These are phyloP conservation scores for Coemansia sp. DNA, from an alignment of 371 early-diverging fungal genomes.

Conservation along the genomic window DNA sequence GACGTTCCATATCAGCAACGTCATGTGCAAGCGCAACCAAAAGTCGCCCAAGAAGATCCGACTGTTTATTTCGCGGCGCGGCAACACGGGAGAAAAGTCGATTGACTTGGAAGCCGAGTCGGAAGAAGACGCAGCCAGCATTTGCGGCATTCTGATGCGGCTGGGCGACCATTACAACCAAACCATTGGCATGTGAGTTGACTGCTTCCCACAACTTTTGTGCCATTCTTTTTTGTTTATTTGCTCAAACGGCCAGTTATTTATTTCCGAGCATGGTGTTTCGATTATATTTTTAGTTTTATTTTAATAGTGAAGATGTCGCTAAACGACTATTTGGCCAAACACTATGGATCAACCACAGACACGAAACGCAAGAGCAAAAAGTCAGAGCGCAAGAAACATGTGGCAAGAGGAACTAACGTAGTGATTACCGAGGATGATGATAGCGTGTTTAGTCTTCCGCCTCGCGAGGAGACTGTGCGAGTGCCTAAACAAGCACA, in stretches of 20 bases:
- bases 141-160: conserved; percentile 38
- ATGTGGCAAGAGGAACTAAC: not conserved
- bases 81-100: conserved; percentile 66
- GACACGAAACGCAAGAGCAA: conserved; percentile 15
- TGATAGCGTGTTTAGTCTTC: not conserved
- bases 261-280: no score
- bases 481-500: not conserved
- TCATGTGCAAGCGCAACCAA: conserved; percentile 77
- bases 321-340: conserved; percentile 36
- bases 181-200: conserved; percentile 1
- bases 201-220: conserved; percentile 5
- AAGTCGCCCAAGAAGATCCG: conserved; percentile 75
- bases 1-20: conserved; percentile 75
- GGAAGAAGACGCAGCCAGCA: conserved; percentile 60
- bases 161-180: conserved; percentile 19
- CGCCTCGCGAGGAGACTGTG: not conserved
- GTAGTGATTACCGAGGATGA: conserved; percentile 28
- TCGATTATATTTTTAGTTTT: not conserved
- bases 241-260: no score
- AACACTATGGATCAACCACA: conserved; percentile 30
- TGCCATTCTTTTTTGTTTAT: not conserved
- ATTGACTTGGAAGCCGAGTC: conserved; percentile 77
- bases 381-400: not conserved
- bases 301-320: conserved; percentile 6
- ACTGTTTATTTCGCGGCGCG: conserved; percentile 63